phyloP scores from a whole-genome alignment of 768 basidiomycete genomes.

The Pleurotus sapidus region DNA sequence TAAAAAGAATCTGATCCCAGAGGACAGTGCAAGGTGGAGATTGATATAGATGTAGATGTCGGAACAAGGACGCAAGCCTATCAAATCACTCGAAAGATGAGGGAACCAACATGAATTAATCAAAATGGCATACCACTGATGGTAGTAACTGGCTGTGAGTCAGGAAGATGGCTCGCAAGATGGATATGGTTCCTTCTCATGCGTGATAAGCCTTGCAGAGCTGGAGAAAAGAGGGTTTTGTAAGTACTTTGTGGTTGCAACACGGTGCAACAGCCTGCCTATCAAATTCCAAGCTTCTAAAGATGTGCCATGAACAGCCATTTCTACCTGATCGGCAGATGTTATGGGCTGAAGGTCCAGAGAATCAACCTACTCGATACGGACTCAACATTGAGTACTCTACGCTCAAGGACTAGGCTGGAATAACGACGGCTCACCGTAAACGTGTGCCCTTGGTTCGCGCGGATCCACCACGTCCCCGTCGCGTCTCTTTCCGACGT shows the following conservation, averaged over 20 bases:
- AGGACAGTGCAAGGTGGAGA: slow-evolving; percentile 46
- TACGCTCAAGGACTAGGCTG: background rate
- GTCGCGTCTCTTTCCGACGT: background rate
- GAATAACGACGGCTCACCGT: slow-evolving; percentile 30
- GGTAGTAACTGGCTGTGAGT: slow-evolving; percentile 32
- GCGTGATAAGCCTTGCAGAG: slow-evolving; percentile 50
- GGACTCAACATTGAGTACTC: background rate
- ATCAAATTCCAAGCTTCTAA: slow-evolving; percentile 52
- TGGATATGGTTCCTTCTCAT: slow-evolving; percentile 79
- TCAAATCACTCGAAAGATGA: no score
- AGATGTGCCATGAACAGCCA: slow-evolving; percentile 66
- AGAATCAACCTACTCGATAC: slow-evolving; percentile 34
- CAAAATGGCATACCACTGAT: slow-evolving; percentile 46
- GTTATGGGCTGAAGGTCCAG: slow-evolving; percentile 40
- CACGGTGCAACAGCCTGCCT: slow-evolving; percentile 28
- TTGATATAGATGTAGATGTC: slow-evolving; percentile 67
- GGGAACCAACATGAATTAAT: background rate
- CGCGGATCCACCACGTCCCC: slow-evolving; percentile 59
- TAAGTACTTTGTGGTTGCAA: background rate
- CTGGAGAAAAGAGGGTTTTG: slow-evolving; percentile 25
- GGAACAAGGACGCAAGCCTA: slow-evolving; percentile 43
- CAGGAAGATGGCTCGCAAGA: slow-evolving; percentile 56
- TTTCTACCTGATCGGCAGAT: slow-evolving; percentile 42
- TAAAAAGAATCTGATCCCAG: slow-evolving; percentile 53
- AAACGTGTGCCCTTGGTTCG: slow-evolving; percentile 69